phyloP scores from a whole-genome alignment of 345 rosid species.

The Melastoma malabathricum region DNA sequence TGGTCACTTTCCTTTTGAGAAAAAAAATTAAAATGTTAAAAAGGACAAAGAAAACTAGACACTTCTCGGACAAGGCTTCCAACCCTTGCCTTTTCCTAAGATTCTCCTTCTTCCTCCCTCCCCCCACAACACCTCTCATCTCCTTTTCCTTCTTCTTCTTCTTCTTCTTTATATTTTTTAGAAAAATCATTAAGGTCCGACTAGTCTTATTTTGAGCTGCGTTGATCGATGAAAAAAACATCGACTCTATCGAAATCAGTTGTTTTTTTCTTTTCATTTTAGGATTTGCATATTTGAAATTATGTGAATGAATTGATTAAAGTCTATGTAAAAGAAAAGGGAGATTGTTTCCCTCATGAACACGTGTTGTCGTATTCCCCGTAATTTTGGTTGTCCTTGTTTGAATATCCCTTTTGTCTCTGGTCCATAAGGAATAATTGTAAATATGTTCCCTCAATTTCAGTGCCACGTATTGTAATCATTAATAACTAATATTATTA shows the following conservation, averaged over 20 bases:
- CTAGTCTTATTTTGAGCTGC: too few relatives aligned
- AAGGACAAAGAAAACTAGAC: slow-evolving; percentile 6
- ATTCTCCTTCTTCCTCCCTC: slow-evolving; percentile 8
- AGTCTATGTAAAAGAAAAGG: neutral
- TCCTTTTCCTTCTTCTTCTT: too few relatives aligned
- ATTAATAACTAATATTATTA: too few relatives aligned
- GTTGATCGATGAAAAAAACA: neutral
- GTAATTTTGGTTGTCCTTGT: slow-evolving; percentile 10
- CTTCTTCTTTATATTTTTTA: too few relatives aligned
- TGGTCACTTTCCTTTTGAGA: too few relatives aligned
- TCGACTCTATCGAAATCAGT: neutral
- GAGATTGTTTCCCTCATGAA: slow-evolving; percentile 33
- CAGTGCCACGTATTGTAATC: neutral
- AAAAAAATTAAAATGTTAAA: too few relatives aligned
- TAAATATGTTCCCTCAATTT: slow-evolving; percentile 21
- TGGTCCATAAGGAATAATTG: slow-evolving; percentile 11
- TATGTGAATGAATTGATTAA: too few relatives aligned
- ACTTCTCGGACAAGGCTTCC: slow-evolving; percentile 40
- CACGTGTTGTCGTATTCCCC: slow-evolving; percentile 41
- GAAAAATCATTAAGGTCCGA: too few relatives aligned
- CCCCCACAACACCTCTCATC: neutral
- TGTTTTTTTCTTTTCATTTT: too few relatives aligned
- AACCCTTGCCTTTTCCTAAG: slow-evolving; percentile 19
- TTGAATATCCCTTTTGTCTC: slow-evolving; percentile 72
- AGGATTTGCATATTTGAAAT: too few relatives aligned